phyloP scores from a whole-genome alignment of 345 rosid genomes.

The Eucalyptus pauciflora region DNA sequence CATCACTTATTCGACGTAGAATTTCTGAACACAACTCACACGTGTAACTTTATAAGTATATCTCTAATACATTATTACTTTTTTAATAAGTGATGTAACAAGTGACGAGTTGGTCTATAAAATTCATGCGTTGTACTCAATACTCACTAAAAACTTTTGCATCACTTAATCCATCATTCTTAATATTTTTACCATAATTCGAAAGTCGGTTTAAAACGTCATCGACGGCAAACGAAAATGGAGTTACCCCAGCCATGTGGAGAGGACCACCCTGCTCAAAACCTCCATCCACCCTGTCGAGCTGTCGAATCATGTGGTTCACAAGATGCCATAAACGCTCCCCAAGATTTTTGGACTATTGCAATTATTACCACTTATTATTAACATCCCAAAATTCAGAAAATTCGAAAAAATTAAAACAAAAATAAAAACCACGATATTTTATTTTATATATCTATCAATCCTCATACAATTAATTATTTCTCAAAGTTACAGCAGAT shows the following conservation, averaged over 20 bases:
- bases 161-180: background rate
- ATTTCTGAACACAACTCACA: too few relatives aligned
- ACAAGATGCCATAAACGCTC: background rate
- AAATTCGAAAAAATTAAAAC: background rate
- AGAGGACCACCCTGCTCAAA: background rate
- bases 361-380: background rate
- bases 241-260: background rate
- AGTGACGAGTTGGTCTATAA: background rate
- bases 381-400: background rate
- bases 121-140: fast-evolving
- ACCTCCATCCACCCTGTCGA: background rate
- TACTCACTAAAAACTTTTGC: background rate
- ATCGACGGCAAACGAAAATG: background rate
- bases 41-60: background rate
- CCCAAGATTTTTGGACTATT: background rate
- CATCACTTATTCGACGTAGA: fast-evolving
- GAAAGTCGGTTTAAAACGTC: background rate
- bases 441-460: too few relatives aligned
- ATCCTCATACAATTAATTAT: background rate
- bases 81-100: background rate
- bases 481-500: background rate
- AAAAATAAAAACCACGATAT: background rate
- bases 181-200: background rate
- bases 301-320: background rate
- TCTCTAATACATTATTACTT: background rate